A percentile compares a stretch with the other conserved stretches of the same genome.
Conservation (phyloP, 257 asterid species). For the Fraxinus anomala region DNA sequence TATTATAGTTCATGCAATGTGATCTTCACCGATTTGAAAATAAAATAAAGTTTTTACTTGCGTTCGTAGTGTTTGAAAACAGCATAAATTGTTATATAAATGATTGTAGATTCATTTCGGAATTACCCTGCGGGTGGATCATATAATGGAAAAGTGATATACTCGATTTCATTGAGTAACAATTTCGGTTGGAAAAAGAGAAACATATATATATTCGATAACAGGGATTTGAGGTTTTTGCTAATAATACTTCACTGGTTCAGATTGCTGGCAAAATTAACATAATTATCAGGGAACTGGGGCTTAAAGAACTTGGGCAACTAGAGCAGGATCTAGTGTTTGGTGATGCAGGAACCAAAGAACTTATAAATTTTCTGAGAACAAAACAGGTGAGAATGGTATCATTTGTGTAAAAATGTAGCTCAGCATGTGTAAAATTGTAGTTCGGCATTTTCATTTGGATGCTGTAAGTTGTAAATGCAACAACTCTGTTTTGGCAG, state of each 20-base stretch:
- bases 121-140: neutral
- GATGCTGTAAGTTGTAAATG: slow-evolving; percentile 4
- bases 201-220: neutral
- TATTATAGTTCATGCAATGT: neutral
- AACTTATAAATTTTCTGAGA: slow-evolving; percentile 80
- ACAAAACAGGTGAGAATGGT: slow-evolving; percentile 56
- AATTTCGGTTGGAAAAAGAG: neutral
- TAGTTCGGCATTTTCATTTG: slow-evolving; percentile 11
- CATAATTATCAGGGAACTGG: slow-evolving; percentile 73
- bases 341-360: slow-evolving; percentile 98
- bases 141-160: neutral
- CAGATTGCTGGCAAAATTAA: slow-evolving; percentile 94
- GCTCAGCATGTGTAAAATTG: slow-evolving; percentile 9
- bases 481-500: slow-evolving; percentile 47
- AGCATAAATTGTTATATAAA: neutral
- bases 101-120: neutral
- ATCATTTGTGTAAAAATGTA: slow-evolving; percentile 14
- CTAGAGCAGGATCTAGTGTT: slow-evolving; percentile 97
- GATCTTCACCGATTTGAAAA: neutral
- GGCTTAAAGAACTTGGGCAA: slow-evolving; percentile 90
- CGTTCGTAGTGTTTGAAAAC: neutral
- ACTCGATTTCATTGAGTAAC: neutral
- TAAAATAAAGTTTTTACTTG: neutral
- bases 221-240: neutral
- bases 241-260: slow-evolving; percentile 22